Base-by-base conservation (phyloP, 2,329 filamentous ascomycete species). In the Lasiodiplodia sp. region DNA sequence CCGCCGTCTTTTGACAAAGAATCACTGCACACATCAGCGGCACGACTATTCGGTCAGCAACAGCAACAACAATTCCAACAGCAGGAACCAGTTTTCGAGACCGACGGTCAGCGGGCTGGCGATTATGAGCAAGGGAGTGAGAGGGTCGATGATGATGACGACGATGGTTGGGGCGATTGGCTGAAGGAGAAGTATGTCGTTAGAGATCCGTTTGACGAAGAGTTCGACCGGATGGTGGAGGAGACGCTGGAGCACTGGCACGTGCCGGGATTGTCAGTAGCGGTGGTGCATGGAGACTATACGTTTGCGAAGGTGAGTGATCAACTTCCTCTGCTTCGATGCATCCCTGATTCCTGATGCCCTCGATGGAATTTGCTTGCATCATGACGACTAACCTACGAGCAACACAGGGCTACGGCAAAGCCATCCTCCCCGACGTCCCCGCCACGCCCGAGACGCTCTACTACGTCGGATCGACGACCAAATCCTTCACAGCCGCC, bases 181-280 rank as follows among this genome's bases (percentile, higher is more conserved):
- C 16, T 21, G 16, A 44, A 5, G 40, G 58, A 47, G 14, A 63
- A 51, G 37, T 63, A 63, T 25, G 40, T 63, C 14, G 58, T 63
- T 8, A 49, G n/a, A 18, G 53, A 64, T 11, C 66, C 66, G 10
- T 31, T 68, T 16, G 66, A 68, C 16, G 51, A 56, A 11, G 44
- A 67, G 2, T 73, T 73, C 44, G 71, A 71, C 14, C 49, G 47
- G 6, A 69, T 72, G 37, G 72, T 80, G 5, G 69, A 76, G 23
- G 71, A 74, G 4, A 71, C 77, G 2, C 75, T 84, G 40, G 70
- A 79, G 7, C 70, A 78, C 55, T 86, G 80, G 80, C 80, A 84
- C 65, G 82, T 86, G 8, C 85, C 85, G 1, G 86, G 84, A 0
- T 66, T 86, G 6, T 78, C 85, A 2, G 78, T 87, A 23, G 83